Percentiles rank a stretch among this genome's conserved stretches.
Conservation (phyloP, 257 asterid species). For the Gardenia jasminoides region DNA sequence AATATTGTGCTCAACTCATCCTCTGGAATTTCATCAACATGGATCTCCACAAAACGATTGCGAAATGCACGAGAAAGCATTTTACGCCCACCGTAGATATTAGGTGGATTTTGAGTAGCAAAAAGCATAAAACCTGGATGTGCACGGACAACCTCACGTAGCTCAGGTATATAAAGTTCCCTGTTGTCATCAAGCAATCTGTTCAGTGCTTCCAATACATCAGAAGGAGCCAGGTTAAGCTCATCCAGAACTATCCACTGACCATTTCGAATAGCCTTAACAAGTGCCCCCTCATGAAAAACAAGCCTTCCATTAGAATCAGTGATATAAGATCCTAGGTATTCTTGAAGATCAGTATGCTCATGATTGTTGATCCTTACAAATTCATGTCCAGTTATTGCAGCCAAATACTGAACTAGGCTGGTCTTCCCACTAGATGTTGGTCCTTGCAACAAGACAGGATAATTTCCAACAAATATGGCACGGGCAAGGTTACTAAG, state of each 20-base stretch:
- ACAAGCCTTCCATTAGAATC: conserved; percentile 84
- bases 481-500: conserved; percentile 74
- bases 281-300: conserved; percentile 90
- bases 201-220: conserved; percentile 93
- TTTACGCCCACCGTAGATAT: conserved; percentile 90
- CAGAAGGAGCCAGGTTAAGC: conserved; percentile 96
- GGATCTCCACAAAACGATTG: conserved; percentile 97
- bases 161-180: conserved; percentile 92
- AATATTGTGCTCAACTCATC: conserved; percentile 80
- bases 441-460: conserved; percentile 93
- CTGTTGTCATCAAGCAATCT: conserved; percentile 91
- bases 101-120: conserved; percentile 99
- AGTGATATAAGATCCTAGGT: conserved; percentile 86
- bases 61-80: conserved; percentile 95
- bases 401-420: conserved; percentile 83
- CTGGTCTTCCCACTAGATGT: conserved; percentile 99
- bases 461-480: conserved; percentile 73
- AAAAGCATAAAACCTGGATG: conserved; percentile 90
- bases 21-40: conserved; percentile 93
- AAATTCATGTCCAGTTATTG: conserved; percentile 74
- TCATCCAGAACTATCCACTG: conserved; percentile 97
- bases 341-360: conserved; percentile 97
- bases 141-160: conserved; percentile 68
- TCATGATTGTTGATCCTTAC: conserved; percentile 93
- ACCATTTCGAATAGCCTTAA: conserved; percentile 88